phyloP scores from a whole-genome alignment of 2,329 filamentous ascomycete genomes.

The Thermoascus crustaceus region DNA sequence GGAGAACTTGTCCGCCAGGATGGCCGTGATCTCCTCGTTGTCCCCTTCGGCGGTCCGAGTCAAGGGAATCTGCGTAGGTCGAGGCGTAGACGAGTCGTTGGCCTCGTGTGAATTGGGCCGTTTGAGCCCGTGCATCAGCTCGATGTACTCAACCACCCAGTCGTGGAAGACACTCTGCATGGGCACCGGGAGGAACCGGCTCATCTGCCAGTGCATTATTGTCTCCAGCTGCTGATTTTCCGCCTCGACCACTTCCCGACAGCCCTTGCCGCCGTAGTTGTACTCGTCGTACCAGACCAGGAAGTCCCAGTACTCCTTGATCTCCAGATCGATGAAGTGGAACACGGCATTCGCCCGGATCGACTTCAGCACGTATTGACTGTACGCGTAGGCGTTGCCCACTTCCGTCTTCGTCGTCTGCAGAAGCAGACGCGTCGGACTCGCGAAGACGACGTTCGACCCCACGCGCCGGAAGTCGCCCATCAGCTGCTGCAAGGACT shows the following conservation, averaged over 20 bases:
- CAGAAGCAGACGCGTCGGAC: slow-evolving; percentile 75
- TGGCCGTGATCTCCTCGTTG: slow-evolving; percentile 51
- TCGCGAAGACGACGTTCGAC: slow-evolving; percentile 92
- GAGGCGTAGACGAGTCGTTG: slow-evolving; percentile 50
- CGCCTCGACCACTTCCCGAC: slow-evolving; percentile 64
- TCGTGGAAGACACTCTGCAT: slow-evolving; percentile 81
- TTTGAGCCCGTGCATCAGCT: slow-evolving; percentile 86
- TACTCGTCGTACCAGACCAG: slow-evolving; percentile 98
- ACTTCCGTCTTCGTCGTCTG: slow-evolving; percentile 97
- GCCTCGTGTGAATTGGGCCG: slow-evolving; percentile 49
- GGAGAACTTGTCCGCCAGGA: slow-evolving; percentile 75
- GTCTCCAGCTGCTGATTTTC: slow-evolving; percentile 78
- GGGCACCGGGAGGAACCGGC: slow-evolving; percentile 71
- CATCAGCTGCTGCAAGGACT: slow-evolving; percentile 95
- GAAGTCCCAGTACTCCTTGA: slow-evolving; percentile 99
- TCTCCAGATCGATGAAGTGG: slow-evolving; percentile 92
- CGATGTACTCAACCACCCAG: slow-evolving; percentile 90
- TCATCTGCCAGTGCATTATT: slow-evolving; percentile 98
- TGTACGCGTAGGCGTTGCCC: slow-evolving; percentile 92
- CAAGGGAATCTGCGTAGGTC: slow-evolving; percentile 54
- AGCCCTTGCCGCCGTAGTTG: slow-evolving; percentile 95
- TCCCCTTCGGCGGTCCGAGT: slow-evolving; percentile 52
- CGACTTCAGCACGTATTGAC: slow-evolving; percentile 94
- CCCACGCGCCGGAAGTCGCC: slow-evolving; percentile 91
- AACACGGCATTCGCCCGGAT: slow-evolving; percentile 94